These are phyloP conservation scores for Aspergillus quadricinctus DNA, from an alignment of 2,329 filamentous ascomycete species.

Conservation along the genomic window DNA sequence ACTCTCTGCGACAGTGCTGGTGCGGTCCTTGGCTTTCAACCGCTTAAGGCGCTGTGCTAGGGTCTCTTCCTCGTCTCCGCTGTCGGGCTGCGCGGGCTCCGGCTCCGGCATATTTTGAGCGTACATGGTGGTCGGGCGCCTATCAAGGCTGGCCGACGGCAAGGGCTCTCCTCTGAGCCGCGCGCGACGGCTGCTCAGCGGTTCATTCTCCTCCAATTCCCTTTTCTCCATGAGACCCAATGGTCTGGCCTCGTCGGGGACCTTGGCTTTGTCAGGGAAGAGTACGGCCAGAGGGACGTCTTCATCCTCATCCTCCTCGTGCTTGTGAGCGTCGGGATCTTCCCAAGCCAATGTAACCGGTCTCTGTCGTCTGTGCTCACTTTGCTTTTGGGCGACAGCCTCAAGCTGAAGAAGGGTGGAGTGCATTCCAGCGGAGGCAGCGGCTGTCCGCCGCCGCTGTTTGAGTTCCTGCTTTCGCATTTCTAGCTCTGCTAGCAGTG, in stretches of 20 bases:
- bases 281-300: slow-evolving; percentile 86
- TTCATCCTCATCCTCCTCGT: slow-evolving; percentile 62
- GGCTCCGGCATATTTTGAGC: slow-evolving; percentile 24
- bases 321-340: slow-evolving; percentile 39
- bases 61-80: slow-evolving; percentile 41
- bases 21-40: slow-evolving; percentile 34
- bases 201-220: slow-evolving; percentile 88
- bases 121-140: slow-evolving; percentile 34
- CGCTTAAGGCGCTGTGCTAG: slow-evolving; percentile 42
- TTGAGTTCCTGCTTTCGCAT: slow-evolving; percentile 86
- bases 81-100: slow-evolving; percentile 23
- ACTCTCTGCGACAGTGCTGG: slow-evolving; percentile 27
- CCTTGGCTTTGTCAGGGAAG: slow-evolving; percentile 49
- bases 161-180: slow-evolving; percentile 62
- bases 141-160: slow-evolving; percentile 25
- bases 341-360: slow-evolving; percentile 91
- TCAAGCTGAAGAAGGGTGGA: slow-evolving; percentile 88
- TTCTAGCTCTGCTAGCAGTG: slow-evolving; percentile 86
- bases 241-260: slow-evolving; percentile 34
- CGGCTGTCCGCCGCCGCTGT: slow-evolving; percentile 66
- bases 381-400: slow-evolving; percentile 80
- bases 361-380: slow-evolving; percentile 63
- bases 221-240: slow-evolving; percentile 59
- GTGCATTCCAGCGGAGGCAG: slow-evolving; percentile 74
- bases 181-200: slow-evolving; percentile 70